Evolutionary conservation across 2,329 filamentous ascomycete genomes (phyloP), one percentile per base, ranked within the genome.

Genomic region (Colletotrichum trifolii): DNA sequence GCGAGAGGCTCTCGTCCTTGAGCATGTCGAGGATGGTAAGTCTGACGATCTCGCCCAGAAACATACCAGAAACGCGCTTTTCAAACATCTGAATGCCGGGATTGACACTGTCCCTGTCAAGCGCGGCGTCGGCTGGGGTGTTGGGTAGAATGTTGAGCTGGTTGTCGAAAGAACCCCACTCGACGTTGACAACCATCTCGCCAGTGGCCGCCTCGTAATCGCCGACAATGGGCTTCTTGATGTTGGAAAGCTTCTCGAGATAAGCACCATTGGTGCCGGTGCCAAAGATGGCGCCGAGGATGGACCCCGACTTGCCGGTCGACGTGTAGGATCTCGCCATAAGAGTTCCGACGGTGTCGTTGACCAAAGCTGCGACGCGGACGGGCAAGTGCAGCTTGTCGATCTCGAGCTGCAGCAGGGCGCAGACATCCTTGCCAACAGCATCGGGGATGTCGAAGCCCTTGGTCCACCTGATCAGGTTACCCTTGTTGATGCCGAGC

Each of bases 141-240:
- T 89, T 91, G 49, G 95, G 96, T 45, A 99, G 85, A 17, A 97
- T 91, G 71, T 90, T 92, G 69, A 98, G 88, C 71, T 91, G 87
- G 80, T 98, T 98, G 80, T 99, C 96, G 73, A 99, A 99, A 62
- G 93, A 97, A 67, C 96, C 96, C 96, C 96, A 99, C 81, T 99
- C 96, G 1, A 92, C 95, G 81, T 99, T 99, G 80, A 99, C 87
- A 64, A 99, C 93, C 96, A 99, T 99, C 71, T 96, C 89, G 56
- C 94, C 94, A 0, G 94, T 96, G 8, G 88, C 89, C 53, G 83
- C 83, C 78, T 97, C 93, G 71, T 91, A 96, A 5, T 90, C 83
- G 68, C 89, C 89, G 66, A 83, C 81, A 61, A 91, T 81, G 13
- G 87, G 81, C 82, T 98, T 99, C 74, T 89, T 93, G 73, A 98